Percentiles rank a stretch among this genome's conserved stretches.
phyloP scores from a whole-genome alignment of 192 early-diverging fungal species.

The Umbelopsis vinacea region DNA sequence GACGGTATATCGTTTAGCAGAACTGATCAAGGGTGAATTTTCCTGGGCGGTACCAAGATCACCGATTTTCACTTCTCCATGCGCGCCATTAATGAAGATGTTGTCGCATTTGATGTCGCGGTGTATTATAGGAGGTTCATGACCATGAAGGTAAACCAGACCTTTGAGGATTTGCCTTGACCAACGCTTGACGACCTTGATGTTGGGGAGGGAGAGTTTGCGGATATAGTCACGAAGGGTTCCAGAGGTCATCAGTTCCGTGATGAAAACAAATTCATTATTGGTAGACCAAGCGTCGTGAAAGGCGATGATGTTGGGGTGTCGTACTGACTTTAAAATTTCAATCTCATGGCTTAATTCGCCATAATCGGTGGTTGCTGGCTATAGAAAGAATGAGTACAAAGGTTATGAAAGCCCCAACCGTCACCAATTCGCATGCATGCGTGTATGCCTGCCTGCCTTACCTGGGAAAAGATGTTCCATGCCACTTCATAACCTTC shows the following conservation, averaged over 20 bases:
- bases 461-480: conserved; percentile 56
- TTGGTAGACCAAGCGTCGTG: conserved; percentile 69
- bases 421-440: too few species aligned
- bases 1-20: conserved; percentile 82
- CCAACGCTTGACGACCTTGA: conserved; percentile 80
- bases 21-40: conserved; percentile 58
- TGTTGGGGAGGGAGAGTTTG: conserved; percentile 68
- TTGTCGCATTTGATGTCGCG: conserved; percentile 76
- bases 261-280: conserved; percentile 77
- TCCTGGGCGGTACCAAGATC: conserved; percentile 83
- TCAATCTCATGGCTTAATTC: conserved; percentile 54
- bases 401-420: neutral
- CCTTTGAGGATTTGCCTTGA: conserved; percentile 80
- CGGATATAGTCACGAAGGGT: conserved; percentile 78
- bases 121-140: conserved; percentile 83
- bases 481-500: conserved; percentile 93
- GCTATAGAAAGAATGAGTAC: neutral
- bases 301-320: conserved; percentile 84
- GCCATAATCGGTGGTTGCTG: conserved; percentile 28
- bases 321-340: conserved; percentile 80
- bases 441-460: too few species aligned
- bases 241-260: conserved; percentile 88
- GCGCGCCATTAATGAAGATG: conserved; percentile 88
- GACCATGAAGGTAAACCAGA: conserved; percentile 76
- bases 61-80: conserved; percentile 87